Percentiles rank a stretch among this genome's conserved stretches.
Evolutionary conservation across 345 rosid genomes (phyloP).

Genomic region (Kernera saxatilis): DNA sequence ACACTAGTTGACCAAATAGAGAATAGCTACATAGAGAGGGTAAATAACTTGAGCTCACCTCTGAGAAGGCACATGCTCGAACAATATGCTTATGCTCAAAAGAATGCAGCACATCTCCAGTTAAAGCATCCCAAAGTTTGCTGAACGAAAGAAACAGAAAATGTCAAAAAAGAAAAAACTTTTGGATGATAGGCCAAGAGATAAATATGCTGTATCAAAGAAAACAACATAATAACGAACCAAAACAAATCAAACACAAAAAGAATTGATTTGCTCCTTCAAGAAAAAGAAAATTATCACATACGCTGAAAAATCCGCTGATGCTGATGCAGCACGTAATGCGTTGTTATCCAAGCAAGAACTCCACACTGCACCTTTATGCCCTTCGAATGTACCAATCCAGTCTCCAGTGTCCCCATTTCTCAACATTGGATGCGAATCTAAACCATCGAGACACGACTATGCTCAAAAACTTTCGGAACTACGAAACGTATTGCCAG

Average conservation of each 20-base stretch:
- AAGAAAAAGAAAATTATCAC: no score
- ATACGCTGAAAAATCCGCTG: constrained; percentile 95
- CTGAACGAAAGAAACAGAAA: no score
- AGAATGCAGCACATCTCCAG: constrained; percentile 79
- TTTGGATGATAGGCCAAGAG: neutral
- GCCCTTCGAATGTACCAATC: constrained; percentile 99
- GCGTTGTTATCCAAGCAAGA: constrained; percentile 86
- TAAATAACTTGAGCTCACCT: constrained; percentile 34
- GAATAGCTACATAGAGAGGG: neutral
- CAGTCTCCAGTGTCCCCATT: constrained; percentile 99
- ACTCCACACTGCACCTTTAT: constrained; percentile 99
- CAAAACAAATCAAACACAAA: neutral
- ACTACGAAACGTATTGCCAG: neutral
- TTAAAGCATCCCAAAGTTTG: constrained; percentile 90
- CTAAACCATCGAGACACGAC: constrained; percentile 31
- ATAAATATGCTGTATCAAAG: neutral
- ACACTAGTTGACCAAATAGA: neutral
- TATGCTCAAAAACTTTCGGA: neutral
- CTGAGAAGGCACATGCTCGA: constrained; percentile 84
- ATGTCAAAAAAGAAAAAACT: neutral
- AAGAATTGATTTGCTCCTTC: no score
- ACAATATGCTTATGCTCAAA: constrained; percentile 95
- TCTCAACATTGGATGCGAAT: constrained; percentile 95
- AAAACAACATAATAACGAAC: neutral
- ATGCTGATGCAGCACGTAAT: constrained; percentile 87